Percentiles rank a stretch among this genome's conserved stretches.
Evolutionary conservation across 805 yeast genomes (phyloP).

Genomic region (Brettanomyces custersianus): DNA sequence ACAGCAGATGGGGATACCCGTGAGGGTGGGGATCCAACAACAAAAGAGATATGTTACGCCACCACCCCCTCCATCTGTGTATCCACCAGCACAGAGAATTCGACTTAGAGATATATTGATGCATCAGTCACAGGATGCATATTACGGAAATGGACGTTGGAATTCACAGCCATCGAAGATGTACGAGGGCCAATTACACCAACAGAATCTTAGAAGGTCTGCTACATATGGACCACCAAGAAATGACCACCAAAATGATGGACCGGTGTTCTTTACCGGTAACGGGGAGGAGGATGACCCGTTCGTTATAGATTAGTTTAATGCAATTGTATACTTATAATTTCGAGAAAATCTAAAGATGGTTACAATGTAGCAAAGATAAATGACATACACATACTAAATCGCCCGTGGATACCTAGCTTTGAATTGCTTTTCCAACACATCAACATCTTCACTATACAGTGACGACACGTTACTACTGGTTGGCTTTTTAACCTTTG

Average conservation of each 20-base stretch:
- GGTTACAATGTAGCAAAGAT: neutral
- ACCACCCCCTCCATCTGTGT: neutral
- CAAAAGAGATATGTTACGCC: too few relatives aligned
- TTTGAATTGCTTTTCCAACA: constrained; percentile 47
- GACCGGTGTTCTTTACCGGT: constrained; percentile 22
- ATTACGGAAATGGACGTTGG: too few relatives aligned
- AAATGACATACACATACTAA: neutral
- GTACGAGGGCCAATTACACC: too few relatives aligned
- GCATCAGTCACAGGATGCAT: too few relatives aligned
- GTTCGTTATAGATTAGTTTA: constrained; percentile 19
- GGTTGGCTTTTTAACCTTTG: neutral
- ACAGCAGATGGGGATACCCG: too few relatives aligned
- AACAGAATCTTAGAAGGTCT: neutral
- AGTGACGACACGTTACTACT: constrained; percentile 6
- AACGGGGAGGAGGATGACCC: constrained; percentile 26
- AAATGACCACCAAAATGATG: constrained; percentile 1
- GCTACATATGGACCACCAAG: constrained; percentile 1
- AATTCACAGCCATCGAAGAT: too few relatives aligned
- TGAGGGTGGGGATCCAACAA: too few relatives aligned
- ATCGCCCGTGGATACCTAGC: constrained; percentile 51
- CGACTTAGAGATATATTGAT: neutral
- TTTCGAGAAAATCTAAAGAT: neutral
- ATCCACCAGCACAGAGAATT: neutral
- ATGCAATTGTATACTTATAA: neutral
- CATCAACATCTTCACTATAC: constrained; percentile 39